These are phyloP conservation scores for Neocucurbitaria cava DNA, from an alignment of 2,329 filamentous ascomycete genomes.

Conservation along the genomic window DNA sequence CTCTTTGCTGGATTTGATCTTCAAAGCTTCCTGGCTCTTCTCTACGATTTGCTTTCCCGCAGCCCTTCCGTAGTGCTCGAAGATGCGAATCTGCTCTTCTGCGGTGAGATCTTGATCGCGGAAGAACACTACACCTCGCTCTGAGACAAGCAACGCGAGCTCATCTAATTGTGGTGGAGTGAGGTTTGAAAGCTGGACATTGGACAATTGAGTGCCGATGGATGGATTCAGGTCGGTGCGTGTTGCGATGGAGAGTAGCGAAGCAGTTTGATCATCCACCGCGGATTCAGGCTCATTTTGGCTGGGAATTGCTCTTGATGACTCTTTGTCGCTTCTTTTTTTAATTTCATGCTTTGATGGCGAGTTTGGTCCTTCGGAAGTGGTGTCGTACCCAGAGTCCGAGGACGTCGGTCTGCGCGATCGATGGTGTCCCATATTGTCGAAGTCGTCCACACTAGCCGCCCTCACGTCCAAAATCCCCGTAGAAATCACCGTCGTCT, in stretches of 20 bases:
- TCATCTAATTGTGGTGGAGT: slow-evolving; percentile 52
- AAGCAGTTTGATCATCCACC: not conserved
- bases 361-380: not conserved
- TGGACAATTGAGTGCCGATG: slow-evolving; percentile 22
- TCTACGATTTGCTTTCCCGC: not conserved
- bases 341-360: not conserved
- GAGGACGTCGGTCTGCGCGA: slow-evolving; percentile 5
- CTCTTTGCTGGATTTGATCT: not conserved
- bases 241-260: slow-evolving; percentile 18
- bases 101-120: slow-evolving; percentile 53
- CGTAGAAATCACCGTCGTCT: not conserved
- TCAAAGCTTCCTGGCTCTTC: not conserved
- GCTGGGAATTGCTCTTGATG: too few species aligned
- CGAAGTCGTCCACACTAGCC: not conserved
- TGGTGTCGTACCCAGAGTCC: slow-evolving; percentile 8
- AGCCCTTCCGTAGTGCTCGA: not conserved
- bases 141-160: slow-evolving; percentile 58
- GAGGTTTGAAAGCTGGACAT: slow-evolving; percentile 53
- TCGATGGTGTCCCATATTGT: slow-evolving; percentile 6
- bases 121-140: slow-evolving; percentile 62
- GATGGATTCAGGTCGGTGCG: slow-evolving; percentile 17
- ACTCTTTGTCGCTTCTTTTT: not conserved
- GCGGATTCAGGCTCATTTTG: not conserved
- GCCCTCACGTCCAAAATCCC: not conserved
- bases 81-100: slow-evolving; percentile 3